Conservation (phyloP, 352 stramenopile species). For the Phytophthora pluvialis region DNA sequence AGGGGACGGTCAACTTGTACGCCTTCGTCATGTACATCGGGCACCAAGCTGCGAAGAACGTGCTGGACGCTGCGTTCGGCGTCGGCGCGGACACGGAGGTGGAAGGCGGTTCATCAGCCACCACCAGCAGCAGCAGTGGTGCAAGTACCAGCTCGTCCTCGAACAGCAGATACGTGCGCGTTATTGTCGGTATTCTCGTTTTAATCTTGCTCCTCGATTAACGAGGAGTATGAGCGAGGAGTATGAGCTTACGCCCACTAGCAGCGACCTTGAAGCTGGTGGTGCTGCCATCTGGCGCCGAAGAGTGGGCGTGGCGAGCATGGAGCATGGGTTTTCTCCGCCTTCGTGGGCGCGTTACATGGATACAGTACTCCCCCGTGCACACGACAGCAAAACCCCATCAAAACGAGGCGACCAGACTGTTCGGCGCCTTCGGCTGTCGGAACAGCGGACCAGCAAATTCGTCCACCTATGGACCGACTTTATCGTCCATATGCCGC, state of each 20-base stretch:
- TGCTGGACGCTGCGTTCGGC: constrained; percentile 39
- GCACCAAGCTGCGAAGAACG: constrained; percentile 43
- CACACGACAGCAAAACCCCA: constrained; percentile 11
- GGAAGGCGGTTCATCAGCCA: neutral
- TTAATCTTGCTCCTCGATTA: constrained; percentile 24
- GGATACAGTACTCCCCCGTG: neutral
- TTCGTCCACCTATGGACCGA: constrained; percentile 6
- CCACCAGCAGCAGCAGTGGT: constrained; percentile 13
- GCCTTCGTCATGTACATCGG: constrained; percentile 63
- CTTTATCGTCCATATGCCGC: constrained; percentile 14
- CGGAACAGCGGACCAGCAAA: constrained; percentile 16
- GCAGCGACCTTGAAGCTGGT: constrained; percentile 18
- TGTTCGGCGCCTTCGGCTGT: constrained; percentile 14
- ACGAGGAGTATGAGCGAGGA: neutral
- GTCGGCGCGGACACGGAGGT: constrained; percentile 12
- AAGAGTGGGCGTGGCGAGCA: neutral
- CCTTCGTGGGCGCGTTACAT: neutral
- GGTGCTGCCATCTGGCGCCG: neutral
- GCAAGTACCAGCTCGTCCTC: constrained; percentile 3
- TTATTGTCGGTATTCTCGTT: constrained; percentile 8
- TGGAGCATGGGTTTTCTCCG: constrained; percentile 1
- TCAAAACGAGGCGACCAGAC: constrained; percentile 18
- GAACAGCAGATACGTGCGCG: constrained; percentile 2
- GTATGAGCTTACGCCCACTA: neutral
- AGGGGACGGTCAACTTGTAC: constrained; percentile 55